Evolutionary conservation across 768 basidiomycete genomes (phyloP).

Genomic region (Tricholoma matsutake): DNA sequence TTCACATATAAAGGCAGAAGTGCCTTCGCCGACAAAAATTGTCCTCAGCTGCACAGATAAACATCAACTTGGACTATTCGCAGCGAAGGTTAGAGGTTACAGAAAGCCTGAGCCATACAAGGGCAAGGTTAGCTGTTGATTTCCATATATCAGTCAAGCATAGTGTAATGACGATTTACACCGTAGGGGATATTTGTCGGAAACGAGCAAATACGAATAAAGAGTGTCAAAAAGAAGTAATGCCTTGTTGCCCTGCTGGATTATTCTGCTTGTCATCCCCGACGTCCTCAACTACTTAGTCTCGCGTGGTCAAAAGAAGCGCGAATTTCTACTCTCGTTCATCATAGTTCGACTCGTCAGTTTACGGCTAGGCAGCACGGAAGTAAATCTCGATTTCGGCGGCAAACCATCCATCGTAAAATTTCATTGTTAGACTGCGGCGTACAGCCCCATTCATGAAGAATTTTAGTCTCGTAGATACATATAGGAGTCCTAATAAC

Average conservation of each 20-base stretch:
- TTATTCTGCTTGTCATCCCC: neutral
- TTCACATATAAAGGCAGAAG: conserved; percentile 72
- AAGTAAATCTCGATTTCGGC: no score
- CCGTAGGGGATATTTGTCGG: conserved; percentile 89
- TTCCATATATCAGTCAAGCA: neutral
- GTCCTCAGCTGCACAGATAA: conserved; percentile 83
- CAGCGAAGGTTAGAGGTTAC: conserved; percentile 78
- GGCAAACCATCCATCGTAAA: no score
- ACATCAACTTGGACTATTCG: conserved; percentile 82
- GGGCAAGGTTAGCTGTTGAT: conserved; percentile 72
- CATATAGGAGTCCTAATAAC: no score
- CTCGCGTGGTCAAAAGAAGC: neutral
- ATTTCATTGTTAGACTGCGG: neutral
- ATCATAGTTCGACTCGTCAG: neutral
- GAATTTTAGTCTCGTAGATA: neutral
- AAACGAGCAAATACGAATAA: conserved; percentile 88
- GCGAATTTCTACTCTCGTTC: neutral
- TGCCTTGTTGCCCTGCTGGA: conserved; percentile 1
- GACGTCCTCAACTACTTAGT: neutral
- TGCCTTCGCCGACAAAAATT: conserved; percentile 83
- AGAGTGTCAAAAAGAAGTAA: conserved; percentile 95
- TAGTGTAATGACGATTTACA: neutral
- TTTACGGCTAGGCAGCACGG: neutral
- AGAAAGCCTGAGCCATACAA: conserved; percentile 96
- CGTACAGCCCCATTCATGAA: neutral